Base-by-base conservation (phyloP, 1,284 basidiomycete species). In the Leccinum variabile region DNA sequence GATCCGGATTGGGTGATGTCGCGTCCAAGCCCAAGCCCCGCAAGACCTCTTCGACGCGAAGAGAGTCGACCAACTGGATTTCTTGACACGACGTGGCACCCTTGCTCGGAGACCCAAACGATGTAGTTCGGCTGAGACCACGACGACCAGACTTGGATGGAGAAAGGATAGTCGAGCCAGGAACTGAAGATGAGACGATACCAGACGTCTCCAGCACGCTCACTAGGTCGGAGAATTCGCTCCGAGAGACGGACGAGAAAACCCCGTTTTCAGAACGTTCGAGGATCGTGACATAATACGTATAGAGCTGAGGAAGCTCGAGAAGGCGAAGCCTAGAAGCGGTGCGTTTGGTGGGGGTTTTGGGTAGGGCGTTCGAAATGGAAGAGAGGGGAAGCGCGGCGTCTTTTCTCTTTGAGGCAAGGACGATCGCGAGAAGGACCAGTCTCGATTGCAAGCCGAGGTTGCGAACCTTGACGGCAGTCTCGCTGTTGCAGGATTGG, bases 391-490 rank as follows among this genome's bases (percentile, higher is more conserved):
- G 67, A 1, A 92, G 81, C 1, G 82, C 81, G 0, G 82, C 81
- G 54, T 87, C 82, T 16, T 81, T 69, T 5, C 91, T 83, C 66
- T 84, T 86, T 1, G 82, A 82, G 0, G 86, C 89, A 16, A 92
- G 79, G 32, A 91, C 72, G 33, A 89, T 74, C 1, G 82, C 79
- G 2, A 92, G 79, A 3, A 93, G 80, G 3, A 82, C 86, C 3
- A 93, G 78, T 37, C 90, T 87, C 2, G 86, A 82, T 65, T 93
- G 91, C 1, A 93, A 77, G 13, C 90, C 88, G 8, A 92, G 82
- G 55, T 82, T 81, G 22, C 81, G 81, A 33, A 91, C 81, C 69
- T 90, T 91, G 11, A 78, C 78, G 1, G 87, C 80, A 3, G 82
- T 85, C 69, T 91, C 89, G 63, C 84, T 89, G 65, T 82, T 84